Percentiles rank a stretch among this genome's conserved stretches.
Conservation (phyloP, 768 basidiomycete genomes). For the Serpula lacrymans region DNA sequence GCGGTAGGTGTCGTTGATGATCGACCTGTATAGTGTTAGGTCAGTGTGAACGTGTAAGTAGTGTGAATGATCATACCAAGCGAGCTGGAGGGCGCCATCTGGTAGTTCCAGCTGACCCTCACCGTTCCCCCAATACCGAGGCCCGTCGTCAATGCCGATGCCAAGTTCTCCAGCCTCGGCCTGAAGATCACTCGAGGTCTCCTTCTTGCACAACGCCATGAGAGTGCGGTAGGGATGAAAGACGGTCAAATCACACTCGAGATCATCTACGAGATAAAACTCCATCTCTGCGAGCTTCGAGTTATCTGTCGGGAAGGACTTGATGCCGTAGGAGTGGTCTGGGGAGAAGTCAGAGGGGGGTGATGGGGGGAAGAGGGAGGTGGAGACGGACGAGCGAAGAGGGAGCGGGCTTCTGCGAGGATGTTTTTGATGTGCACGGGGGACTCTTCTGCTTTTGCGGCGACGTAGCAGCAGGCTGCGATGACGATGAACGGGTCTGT, state of each 20-base stretch:
- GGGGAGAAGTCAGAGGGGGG: not conserved
- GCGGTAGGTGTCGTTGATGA: conserved; percentile 95
- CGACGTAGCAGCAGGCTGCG: conserved; percentile 92
- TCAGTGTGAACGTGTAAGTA: not conserved
- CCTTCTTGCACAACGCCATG: conserved; percentile 66
- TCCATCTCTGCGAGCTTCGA: conserved; percentile 97
- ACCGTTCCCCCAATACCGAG: conserved; percentile 76
- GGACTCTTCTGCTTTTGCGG: conserved; percentile 95
- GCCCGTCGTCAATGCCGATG: conserved; percentile 50
- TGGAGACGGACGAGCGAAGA: conserved; percentile 66
- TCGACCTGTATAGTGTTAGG: conserved; percentile 57
- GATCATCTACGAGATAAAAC: conserved; percentile 94
- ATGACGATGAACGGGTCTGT: conserved; percentile 94
- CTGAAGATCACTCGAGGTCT: conserved; percentile 36
- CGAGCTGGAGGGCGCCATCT: conserved; percentile 78
- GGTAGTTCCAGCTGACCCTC: conserved; percentile 75
- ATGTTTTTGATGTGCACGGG: conserved; percentile 94
- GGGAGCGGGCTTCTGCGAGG: conserved; percentile 71
- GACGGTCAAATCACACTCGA: conserved; percentile 90
- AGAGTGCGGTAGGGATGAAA: conserved; percentile 96
- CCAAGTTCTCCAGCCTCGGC: conserved; percentile 59
- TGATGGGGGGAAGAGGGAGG: not conserved
- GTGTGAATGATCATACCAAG: conserved; percentile 61
- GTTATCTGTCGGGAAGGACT: conserved; percentile 84
- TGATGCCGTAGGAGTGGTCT: conserved; percentile 70